Percentiles rank a stretch among this genome's conserved stretches.
phyloP scores from a whole-genome alignment of 371 early-diverging fungal species.

The Mucor mucedo region DNA sequence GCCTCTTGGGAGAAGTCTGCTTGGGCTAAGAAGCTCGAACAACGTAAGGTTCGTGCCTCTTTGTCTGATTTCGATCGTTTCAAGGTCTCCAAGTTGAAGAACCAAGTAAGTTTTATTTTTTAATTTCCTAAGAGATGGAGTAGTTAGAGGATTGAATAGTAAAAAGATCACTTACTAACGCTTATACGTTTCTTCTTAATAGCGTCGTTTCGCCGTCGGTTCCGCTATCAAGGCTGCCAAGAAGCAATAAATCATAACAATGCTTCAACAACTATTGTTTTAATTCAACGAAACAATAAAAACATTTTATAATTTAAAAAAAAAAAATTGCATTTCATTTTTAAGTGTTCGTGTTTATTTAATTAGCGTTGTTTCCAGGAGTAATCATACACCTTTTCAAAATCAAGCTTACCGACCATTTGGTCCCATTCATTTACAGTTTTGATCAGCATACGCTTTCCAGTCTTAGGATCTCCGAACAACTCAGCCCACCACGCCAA shows the following conservation, averaged over 20 bases:
- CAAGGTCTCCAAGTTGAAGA: conserved; percentile 89
- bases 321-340: conserved; percentile 1
- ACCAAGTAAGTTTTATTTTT: conserved; percentile 60
- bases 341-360: neutral
- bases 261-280: conserved; percentile 2
- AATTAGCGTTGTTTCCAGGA: conserved; percentile 35
- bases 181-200: conserved; percentile 14
- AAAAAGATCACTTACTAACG: neutral
- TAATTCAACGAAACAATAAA: conserved; percentile 2
- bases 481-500: conserved; percentile 55
- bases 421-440: conserved; percentile 54
- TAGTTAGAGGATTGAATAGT: neutral
- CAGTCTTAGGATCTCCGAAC: conserved; percentile 48
- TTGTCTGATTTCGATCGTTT: conserved; percentile 97
- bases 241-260: conserved; percentile 35
- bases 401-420: conserved; percentile 37
- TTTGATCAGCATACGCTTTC: conserved; percentile 40
- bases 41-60: conserved; percentile 78
- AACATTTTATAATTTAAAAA: conserved; percentile 8
- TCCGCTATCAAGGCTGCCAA: conserved; percentile 52
- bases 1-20: conserved; percentile 87
- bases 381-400: conserved; percentile 33
- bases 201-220: conserved; percentile 53
- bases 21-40: conserved; percentile 94
- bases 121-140: neutral